phyloP scores from a whole-genome alignment of 1,139 yeast genomes.

The Zygosaccharomyces pseudobailii region DNA sequence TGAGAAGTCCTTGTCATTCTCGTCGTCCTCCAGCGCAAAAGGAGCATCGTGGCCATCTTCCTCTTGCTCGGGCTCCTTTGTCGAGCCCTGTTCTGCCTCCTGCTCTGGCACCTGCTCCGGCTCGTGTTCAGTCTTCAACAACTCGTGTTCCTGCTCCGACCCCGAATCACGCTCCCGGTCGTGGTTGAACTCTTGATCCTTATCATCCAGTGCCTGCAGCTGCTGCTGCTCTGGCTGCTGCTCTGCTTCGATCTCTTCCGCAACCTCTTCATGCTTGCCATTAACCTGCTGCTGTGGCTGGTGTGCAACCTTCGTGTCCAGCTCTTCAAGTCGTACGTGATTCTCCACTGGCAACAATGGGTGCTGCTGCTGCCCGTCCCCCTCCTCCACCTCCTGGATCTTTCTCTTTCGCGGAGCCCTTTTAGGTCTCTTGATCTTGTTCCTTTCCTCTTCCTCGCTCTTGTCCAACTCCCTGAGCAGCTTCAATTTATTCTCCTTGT shows the following conservation, averaged over 20 bases:
- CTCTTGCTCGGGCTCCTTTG: conserved; percentile 6
- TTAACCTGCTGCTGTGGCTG: not conserved
- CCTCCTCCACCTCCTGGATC: not conserved
- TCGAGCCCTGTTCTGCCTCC: not conserved
- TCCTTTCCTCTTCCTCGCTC: conserved; percentile 6
- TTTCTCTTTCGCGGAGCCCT: conserved; percentile 3
- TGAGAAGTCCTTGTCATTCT: conserved; percentile 28
- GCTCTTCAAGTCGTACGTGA: not conserved
- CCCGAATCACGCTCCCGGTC: conserved; percentile 5
- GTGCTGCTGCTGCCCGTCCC: not conserved
- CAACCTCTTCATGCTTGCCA: conserved; percentile 1
- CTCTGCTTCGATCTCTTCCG: conserved; percentile 2
- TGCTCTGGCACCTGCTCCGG: conserved; percentile 11
- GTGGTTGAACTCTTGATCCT: conserved; percentile 9
- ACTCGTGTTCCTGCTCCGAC: conserved; percentile 9
- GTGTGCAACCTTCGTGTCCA: not conserved
- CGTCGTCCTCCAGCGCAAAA: conserved; percentile 21
- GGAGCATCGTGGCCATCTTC: conserved; percentile 9
- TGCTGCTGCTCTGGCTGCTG: not conserved
- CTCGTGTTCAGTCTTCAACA: conserved; percentile 7
- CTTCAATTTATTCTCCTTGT: conserved; percentile 13
- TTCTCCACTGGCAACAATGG: not conserved
- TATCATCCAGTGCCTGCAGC: not conserved
- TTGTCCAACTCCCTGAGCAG: conserved; percentile 12
- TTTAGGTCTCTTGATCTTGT: conserved; percentile 5